Conservation (phyloP, 1,284 basidiomycete species). For the Puccinia novopanici region DNA sequence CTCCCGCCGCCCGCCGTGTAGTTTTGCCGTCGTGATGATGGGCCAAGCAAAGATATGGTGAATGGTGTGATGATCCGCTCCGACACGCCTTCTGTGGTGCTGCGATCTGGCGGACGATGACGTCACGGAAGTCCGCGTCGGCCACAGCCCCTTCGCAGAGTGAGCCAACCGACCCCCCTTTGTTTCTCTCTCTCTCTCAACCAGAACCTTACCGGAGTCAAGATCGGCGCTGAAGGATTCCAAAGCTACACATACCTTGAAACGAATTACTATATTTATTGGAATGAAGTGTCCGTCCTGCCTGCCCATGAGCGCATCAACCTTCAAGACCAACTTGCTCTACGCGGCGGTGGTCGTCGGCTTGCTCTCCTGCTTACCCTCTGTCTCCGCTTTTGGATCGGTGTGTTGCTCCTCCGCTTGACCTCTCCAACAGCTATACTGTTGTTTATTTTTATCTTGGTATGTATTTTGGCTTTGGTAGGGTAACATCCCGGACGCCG, state of each 20-base stretch:
- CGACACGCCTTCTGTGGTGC: neutral
- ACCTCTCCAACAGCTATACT: no score
- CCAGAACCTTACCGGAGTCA: neutral
- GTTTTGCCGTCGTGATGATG: no score
- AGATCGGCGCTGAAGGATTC: neutral
- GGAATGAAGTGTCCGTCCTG: neutral
- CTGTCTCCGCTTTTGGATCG: slow-evolving; percentile 44
- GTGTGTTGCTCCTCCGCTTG: neutral
- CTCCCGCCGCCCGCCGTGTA: no score
- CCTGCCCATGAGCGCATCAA: neutral
- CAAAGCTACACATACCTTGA: neutral
- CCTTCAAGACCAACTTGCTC: slow-evolving; percentile 10
- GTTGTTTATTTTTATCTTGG: no score
- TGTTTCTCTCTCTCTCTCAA: neutral
- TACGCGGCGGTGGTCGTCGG: slow-evolving; percentile 14
- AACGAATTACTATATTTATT: neutral
- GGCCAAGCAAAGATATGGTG: no score
- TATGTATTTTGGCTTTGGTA: neutral
- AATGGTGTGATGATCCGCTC: neutral
- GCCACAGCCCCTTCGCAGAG: no score
- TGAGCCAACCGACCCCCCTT: neutral
- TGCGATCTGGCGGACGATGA: neutral
- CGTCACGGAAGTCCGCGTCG: no score
- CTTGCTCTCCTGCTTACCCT: slow-evolving; percentile 27
- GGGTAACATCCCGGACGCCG: slow-evolving; percentile 47